Evolutionary conservation across 2,329 filamentous ascomycete genomes (phyloP), one percentile per base, ranked within the genome.

Genomic region (Verticillium longisporum): DNA sequence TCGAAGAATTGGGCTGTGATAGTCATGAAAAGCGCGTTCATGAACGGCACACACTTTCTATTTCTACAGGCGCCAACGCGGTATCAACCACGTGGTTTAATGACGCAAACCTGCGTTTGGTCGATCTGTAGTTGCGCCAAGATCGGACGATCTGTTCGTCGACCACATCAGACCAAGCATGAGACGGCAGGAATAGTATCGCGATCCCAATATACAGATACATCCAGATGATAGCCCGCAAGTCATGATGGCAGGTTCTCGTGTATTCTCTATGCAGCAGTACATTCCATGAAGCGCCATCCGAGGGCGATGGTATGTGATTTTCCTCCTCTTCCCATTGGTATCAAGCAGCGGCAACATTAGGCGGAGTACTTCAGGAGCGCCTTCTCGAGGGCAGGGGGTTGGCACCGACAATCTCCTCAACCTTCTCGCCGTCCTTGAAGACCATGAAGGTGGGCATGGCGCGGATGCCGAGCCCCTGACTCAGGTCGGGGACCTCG

Each of bases 361-460:
- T 57, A 57, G 32, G 55, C 55, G 18, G 45, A 53, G 33, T 59
- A 59, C 63, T 69, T 70, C 63, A 67, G 61, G 13, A 80, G 68
- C n/a, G 78, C 68, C 33, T 64, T 74, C 75, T 84, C 75, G 62
- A 96, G 77, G n/a, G 82, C 86, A 57, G 76, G 74, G 88, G 88
- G 78, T 92, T 92, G 69, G 92, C 92, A 65, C 93, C 93, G 33
- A 95, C 85, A 62, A 97, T 78, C 77, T 91, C 88, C 54, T 77
- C 80, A 38, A 87, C 75, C 81, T 90, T 89, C 74, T 91, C 74
- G 66, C 90, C 92, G 68, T 88, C 76, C 83, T 92, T 90, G 85
- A 92, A 97, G 71, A 96, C 75, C 61, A 90, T 71, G 80, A 98
- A 97, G 33, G 92, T 96, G 61, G 94, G 93, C 92, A 98, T 97